phyloP scores from a whole-genome alignment of 2,329 filamentous ascomycete species.

The Rasamsonia emersonii region DNA sequence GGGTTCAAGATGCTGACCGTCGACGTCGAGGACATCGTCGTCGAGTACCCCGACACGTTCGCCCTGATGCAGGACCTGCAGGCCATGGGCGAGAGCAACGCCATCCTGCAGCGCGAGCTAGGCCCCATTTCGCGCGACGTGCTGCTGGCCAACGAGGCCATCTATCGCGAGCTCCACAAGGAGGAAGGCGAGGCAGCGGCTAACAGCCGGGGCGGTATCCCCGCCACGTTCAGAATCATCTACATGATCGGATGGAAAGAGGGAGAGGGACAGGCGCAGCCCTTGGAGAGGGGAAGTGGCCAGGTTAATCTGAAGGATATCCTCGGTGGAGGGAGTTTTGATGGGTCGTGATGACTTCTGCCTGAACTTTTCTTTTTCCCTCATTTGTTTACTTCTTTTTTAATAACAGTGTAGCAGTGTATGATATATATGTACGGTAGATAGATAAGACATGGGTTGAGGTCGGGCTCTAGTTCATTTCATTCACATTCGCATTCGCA shows the following conservation, averaged over 20 bases:
- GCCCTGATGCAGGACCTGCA: constrained; percentile 89
- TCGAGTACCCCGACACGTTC: constrained; percentile 86
- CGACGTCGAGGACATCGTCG: constrained; percentile 92
- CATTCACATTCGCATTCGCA: too few relatives aligned
- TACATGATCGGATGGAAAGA: constrained; percentile 99
- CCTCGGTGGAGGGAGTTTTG: constrained; percentile 41
- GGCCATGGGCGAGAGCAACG: constrained; percentile 92
- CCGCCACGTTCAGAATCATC: constrained; percentile 89
- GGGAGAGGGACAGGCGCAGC: constrained; percentile 66
- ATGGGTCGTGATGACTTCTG: constrained; percentile 13
- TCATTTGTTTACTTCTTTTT: too few relatives aligned
- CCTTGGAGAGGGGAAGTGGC: constrained; percentile 73
- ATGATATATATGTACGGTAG: too few relatives aligned
- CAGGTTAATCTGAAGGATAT: constrained; percentile 84
- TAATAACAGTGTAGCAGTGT: too few relatives aligned
- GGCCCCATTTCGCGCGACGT: constrained; percentile 73
- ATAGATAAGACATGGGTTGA: too few relatives aligned
- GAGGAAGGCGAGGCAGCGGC: constrained; percentile 43
- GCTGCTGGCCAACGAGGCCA: constrained; percentile 74
- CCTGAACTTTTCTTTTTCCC: too few relatives aligned
- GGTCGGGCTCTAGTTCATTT: too few relatives aligned
- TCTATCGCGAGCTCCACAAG: constrained; percentile 81
- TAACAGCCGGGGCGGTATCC: constrained; percentile 50
- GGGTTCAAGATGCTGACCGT: constrained; percentile 96
- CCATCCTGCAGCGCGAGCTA: constrained; percentile 74